Base-by-base conservation (phyloP, 75 land plant genomes). In the Cunninghamia lanceolata region DNA sequence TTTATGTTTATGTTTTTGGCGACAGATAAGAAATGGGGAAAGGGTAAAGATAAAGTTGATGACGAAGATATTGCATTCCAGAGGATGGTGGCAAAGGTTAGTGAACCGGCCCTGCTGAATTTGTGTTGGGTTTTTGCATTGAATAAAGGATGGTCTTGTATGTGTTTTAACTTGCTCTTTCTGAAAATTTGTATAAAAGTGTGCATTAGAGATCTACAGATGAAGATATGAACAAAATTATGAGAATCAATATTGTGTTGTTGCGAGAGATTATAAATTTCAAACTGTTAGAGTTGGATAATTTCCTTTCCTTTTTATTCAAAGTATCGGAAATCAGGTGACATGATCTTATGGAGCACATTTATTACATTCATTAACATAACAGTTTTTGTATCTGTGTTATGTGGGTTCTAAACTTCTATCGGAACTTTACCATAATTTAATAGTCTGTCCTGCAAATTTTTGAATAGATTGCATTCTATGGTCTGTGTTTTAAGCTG, bases 41-140 rank as follows among this genome's bases (percentile, higher is more conserved):
- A 96, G 56, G 98, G 96, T 30, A 97, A 96, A 86, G 99, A 97
- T 80, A 96, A 91, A 85, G 88, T 96, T n/a, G 99, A 97, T 46
- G 99, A 97, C 82, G 99, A 97, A 87, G 99, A 96, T 82, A 83
- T 94, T 78, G 95, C 99, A 43, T 97, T 97, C 84, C 98, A 97
- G 73, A 92, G 97, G 17, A 97, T 97, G 99, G 99, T 97, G 54
- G 94, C 99, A 81, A 97, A 96, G 99, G 99, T 97, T 97, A 97
- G 99, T 88, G 91, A 87, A 89, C 91, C 92, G 84, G 89, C 85
- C 85, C 84, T 89, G 84, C 78, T 90, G 56, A 30, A 52, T 35
- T 28, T 30, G 28, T 43, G 25, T 43, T 80, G 38, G 10, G 10
- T 80, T 21, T 79, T 28, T 9, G 52, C 52, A 25, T 79, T 79